Evolutionary conservation across 257 asterid species (phyloP).

Genomic region (Penstemon eatonii): DNA sequence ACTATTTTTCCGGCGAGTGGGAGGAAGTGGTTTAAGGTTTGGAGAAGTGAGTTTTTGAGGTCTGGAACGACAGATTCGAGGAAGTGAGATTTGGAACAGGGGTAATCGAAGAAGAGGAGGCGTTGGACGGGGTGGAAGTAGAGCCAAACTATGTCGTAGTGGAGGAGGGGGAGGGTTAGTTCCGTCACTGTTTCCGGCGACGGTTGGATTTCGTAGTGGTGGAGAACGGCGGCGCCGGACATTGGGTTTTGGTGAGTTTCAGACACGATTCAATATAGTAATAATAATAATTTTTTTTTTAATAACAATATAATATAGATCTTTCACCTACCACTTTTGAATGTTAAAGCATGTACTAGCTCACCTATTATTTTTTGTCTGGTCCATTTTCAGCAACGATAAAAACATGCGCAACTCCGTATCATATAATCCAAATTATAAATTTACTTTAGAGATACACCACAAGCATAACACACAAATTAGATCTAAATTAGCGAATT

Average conservation of each 20-base stretch:
- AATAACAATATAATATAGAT: too few relatives aligned
- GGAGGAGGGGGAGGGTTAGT: constrained; percentile 48
- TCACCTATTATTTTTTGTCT: too few relatives aligned
- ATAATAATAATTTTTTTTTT: too few relatives aligned
- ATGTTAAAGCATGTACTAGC: too few relatives aligned
- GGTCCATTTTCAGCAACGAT: too few relatives aligned
- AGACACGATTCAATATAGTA: too few relatives aligned
- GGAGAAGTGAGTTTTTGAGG: constrained; percentile 33
- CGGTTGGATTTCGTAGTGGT: constrained; percentile 45
- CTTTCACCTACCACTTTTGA: too few relatives aligned
- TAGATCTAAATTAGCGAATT: too few relatives aligned
- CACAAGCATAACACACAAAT: too few relatives aligned
- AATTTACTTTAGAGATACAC: too few relatives aligned
- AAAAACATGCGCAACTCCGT: too few relatives aligned
- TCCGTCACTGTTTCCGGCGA: constrained; percentile 35
- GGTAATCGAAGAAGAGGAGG: constrained; percentile 46
- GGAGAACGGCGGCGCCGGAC: constrained; percentile 36
- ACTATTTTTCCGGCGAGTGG: constrained; percentile 50
- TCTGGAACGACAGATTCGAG: constrained; percentile 29
- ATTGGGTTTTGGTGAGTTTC: constrained; percentile 27
- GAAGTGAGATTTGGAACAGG: constrained; percentile 36
- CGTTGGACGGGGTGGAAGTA: constrained; percentile 46
- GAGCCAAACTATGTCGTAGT: constrained; percentile 43
- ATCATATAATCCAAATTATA: too few relatives aligned
- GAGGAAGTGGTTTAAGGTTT: constrained; percentile 38